Evolutionary conservation across 78 protist genomes (phyloP), one percentile per base, ranked within the genome.

Genomic region (Speleostelium caveatum): DNA sequence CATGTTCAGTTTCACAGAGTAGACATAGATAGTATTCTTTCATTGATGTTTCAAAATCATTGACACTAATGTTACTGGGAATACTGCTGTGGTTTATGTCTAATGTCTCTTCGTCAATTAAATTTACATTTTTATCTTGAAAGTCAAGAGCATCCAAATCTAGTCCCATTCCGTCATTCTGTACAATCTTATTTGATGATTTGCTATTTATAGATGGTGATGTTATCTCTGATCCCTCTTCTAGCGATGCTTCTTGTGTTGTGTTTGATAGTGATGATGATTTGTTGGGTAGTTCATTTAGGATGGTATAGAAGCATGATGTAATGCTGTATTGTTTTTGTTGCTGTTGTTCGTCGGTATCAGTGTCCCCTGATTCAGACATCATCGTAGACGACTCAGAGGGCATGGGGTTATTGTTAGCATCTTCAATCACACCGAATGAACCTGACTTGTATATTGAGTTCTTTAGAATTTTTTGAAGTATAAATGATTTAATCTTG

Each of bases 391-490:
- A n/a, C n/a, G n/a, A n/a, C n/a, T 45, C 39, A 36, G 41, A 7
- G 4, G 21, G 12, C 19, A 28, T 66, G 24, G 16, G n/a, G 65
- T 49, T 24, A 36, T 78, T 78, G 49, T 38, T 38, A 38, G 8
- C 17, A 41, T 68, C 75, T 33, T 80, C 89, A 6, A 83, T 24
- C n/a, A 24, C 16, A 59, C 80, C 91, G 45, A 83, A 68, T 55
- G 91, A 83, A 42, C 91, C 91, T n/a, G 79, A 55, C 45, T 83
- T 67, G 30, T 69, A 83, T 5, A 83, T 83, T 39, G 66, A 55
- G 66, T 83, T 83, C 67, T 83, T 83, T 56, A 63, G 16, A 1
- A 33, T 56, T 45, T 71, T 83, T 21, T 39, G 55, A 12, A 56
- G 30, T 8, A 83, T 83, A 10, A 69, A 83, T 60, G 78, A 71